phyloP scores from a whole-genome alignment of 148 eudicot species.

The Nyssa sinensis region DNA sequence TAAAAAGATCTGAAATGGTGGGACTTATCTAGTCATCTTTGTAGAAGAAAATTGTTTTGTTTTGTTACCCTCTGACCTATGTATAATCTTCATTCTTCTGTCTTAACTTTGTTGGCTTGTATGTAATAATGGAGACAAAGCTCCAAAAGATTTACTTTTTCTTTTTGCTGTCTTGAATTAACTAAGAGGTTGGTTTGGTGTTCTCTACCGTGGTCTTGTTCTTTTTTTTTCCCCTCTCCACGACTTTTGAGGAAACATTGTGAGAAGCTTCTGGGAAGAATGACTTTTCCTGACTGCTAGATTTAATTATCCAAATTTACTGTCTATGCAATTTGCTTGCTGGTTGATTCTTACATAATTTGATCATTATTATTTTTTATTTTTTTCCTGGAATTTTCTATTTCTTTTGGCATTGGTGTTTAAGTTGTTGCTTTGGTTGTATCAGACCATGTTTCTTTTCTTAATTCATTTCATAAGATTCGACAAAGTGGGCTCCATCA shows the following conservation, averaged over 20 bases:
- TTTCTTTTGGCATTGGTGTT: too few species aligned
- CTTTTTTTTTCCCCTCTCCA: background rate
- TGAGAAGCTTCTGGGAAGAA: background rate
- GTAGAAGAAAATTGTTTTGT: conserved; percentile 3
- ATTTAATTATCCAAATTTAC: too few species aligned
- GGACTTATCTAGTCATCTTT: conserved; percentile 4
- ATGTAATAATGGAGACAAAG: background rate
- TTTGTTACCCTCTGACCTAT: background rate
- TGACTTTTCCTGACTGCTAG: too few species aligned
- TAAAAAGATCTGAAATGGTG: conserved; percentile 10
- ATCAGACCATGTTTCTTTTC: background rate
- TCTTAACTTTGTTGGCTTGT: conserved; percentile 9
- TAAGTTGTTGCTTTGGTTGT: background rate
- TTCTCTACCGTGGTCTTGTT: background rate
- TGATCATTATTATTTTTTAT: too few species aligned
- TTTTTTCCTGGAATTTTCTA: too few species aligned
- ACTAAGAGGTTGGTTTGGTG: background rate
- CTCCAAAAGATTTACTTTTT: background rate
- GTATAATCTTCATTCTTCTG: background rate
- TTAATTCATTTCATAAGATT: background rate
- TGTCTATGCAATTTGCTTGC: too few species aligned
- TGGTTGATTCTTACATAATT: too few species aligned
- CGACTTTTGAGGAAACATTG: background rate
- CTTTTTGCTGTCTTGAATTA: background rate
- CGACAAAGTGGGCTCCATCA: background rate